These are phyloP conservation scores for Capsicum chinense DNA, from an alignment of 257 asterid genomes.

Conservation along the genomic window DNA sequence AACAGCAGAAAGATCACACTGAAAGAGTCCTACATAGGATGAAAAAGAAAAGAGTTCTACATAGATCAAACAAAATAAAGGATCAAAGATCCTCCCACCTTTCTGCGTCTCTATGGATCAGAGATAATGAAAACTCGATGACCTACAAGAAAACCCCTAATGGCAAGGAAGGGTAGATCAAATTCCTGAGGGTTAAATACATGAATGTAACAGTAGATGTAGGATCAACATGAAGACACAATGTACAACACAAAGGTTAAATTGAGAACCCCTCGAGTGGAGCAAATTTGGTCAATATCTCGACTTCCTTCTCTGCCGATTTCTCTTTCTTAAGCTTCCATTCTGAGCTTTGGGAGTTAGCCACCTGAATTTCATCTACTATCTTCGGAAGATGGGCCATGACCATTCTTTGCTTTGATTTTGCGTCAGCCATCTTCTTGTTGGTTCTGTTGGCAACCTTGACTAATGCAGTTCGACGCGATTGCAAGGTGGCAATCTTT, in stretches of 20 bases:
- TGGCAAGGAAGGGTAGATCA: neutral
- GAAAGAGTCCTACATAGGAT: conserved; percentile 6
- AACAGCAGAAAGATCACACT: conserved; percentile 12
- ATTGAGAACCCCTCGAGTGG: conserved; percentile 45
- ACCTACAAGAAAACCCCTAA: conserved; percentile 9
- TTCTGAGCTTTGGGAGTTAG: conserved; percentile 36
- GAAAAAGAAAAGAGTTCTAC: neutral
- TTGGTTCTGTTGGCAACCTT: conserved; percentile 33
- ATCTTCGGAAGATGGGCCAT: conserved; percentile 41
- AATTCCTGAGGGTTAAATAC: neutral
- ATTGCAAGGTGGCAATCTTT: conserved; percentile 42
- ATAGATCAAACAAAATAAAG: neutral
- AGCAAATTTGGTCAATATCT: conserved; percentile 42
- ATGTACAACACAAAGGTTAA: neutral
- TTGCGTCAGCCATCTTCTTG: conserved; percentile 33
- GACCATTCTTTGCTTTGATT: conserved; percentile 34
- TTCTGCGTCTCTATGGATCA: neutral
- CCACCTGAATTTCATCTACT: conserved; percentile 47
- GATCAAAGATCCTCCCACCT: neutral
- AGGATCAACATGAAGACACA: neutral
- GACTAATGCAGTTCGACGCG: conserved; percentile 36
- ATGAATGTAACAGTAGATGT: neutral
- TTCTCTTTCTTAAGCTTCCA: conserved; percentile 47
- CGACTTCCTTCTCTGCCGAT: conserved; percentile 40
- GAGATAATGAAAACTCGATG: conserved; percentile 17